phyloP scores from a whole-genome alignment of 257 asterid genomes.

The Solanum habrochaites region DNA sequence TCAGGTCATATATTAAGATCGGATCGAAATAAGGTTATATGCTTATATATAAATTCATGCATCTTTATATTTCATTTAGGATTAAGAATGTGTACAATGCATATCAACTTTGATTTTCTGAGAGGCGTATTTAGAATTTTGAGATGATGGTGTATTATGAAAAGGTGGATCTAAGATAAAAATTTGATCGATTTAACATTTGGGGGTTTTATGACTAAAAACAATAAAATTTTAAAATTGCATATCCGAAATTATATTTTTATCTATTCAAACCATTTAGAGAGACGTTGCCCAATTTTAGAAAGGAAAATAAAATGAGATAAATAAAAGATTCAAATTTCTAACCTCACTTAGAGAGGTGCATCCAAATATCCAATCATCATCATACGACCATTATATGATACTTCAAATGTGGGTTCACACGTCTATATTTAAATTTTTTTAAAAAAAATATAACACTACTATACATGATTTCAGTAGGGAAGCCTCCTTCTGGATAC shows the following conservation, averaged over 20 bases:
- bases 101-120: not conserved
- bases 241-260: too few relatives aligned
- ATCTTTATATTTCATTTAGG: not conserved
- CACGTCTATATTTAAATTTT: too few relatives aligned
- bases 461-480: not conserved
- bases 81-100: not conserved
- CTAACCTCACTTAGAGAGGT: too few relatives aligned
- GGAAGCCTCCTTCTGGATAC: accelerated
- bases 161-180: not conserved
- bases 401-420: not conserved
- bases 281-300: accelerated
- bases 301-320: not conserved
- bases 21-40: not conserved
- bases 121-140: too few relatives aligned
- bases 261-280: not conserved
- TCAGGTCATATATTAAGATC: not conserved
- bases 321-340: too few relatives aligned
- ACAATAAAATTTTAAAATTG: too few relatives aligned
- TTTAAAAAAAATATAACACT: not conserved
- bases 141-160: not conserved
- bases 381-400: not conserved
- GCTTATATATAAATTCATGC: not conserved
- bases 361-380: not conserved
- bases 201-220: too few relatives aligned
- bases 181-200: too few relatives aligned